These are phyloP conservation scores for Venturia aucupariae DNA, from an alignment of 2,329 filamentous ascomycete species.

Conservation along the genomic window DNA sequence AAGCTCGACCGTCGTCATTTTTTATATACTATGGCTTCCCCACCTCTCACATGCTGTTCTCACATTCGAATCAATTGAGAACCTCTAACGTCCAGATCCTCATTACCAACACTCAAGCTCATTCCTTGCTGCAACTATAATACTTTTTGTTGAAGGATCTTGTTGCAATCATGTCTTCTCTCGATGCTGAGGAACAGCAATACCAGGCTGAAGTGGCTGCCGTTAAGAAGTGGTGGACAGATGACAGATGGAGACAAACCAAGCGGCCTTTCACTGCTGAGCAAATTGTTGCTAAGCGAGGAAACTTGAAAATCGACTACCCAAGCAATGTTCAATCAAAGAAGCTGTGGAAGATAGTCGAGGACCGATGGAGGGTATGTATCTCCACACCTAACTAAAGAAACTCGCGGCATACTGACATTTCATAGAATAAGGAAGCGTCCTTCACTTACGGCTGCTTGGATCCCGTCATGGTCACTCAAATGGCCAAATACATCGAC, in stretches of 20 bases:
- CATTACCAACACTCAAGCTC: background rate
- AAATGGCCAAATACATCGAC: constrained; percentile 98
- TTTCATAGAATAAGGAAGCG: constrained; percentile 63
- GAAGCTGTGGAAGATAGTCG: constrained; percentile 89
- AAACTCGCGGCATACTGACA: constrained; percentile 1
- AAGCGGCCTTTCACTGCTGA: constrained; percentile 90
- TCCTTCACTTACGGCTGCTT: constrained; percentile 96
- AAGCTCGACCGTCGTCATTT: constrained; percentile 7
- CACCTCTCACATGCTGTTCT: background rate
- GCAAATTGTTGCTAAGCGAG: constrained; percentile 92
- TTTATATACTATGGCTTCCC: constrained; percentile 10
- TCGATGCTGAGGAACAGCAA: constrained; percentile 61
- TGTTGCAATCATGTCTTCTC: constrained; percentile 27
- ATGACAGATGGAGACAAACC: constrained; percentile 86
- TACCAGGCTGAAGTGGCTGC: constrained; percentile 77
- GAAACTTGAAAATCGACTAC: constrained; percentile 83
- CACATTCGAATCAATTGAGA: background rate
- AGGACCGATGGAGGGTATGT: constrained; percentile 71
- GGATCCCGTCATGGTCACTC: constrained; percentile 95
- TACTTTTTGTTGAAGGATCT: background rate
- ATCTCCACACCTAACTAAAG: too few species aligned
- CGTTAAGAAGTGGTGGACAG: constrained; percentile 90
- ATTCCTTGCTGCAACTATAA: background rate
- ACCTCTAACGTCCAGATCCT: background rate
- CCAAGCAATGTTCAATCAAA: constrained; percentile 81